Evolutionary conservation across 352 stramenopile species (phyloP).

Genomic region (Pythium inflatum): DNA sequence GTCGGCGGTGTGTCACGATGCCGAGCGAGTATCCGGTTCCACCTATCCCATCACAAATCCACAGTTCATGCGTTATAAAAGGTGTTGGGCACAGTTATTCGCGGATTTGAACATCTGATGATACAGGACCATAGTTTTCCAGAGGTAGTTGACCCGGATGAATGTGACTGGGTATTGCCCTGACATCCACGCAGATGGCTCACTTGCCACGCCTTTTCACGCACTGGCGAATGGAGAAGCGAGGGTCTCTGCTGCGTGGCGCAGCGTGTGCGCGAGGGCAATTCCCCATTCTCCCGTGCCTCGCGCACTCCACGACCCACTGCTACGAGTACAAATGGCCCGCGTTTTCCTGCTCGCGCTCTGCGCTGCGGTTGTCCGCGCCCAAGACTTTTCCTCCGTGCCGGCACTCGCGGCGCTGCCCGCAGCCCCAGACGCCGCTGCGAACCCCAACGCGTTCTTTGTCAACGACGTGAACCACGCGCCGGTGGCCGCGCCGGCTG

Average conservation of each 20-base stretch:
- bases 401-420: constrained; percentile 7
- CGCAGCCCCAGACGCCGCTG: background rate
- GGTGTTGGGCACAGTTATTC: background rate
- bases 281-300: constrained; percentile 12
- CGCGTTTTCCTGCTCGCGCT: constrained; percentile 25
- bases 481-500: background rate
- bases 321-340: constrained; percentile 1
- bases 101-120: background rate
- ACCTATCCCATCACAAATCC: background rate
- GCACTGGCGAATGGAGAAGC: background rate
- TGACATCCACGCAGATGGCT: constrained; percentile 16
- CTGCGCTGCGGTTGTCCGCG: background rate
- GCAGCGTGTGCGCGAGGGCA: no score
- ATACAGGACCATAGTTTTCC: background rate
- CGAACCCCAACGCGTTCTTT: constrained; percentile 14
- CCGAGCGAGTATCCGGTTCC: background rate
- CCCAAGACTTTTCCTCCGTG: constrained; percentile 14
- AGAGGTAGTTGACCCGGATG: constrained; percentile 4
- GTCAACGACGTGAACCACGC: constrained; percentile 31
- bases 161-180: constrained; percentile 15
- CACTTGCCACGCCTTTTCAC: constrained; percentile 15
- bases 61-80: background rate
- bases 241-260: background rate
- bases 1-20: no score
- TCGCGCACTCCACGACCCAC: background rate